Conservation (phyloP, 371 early-diverging fungal species). For the Mucor indicus region DNA sequence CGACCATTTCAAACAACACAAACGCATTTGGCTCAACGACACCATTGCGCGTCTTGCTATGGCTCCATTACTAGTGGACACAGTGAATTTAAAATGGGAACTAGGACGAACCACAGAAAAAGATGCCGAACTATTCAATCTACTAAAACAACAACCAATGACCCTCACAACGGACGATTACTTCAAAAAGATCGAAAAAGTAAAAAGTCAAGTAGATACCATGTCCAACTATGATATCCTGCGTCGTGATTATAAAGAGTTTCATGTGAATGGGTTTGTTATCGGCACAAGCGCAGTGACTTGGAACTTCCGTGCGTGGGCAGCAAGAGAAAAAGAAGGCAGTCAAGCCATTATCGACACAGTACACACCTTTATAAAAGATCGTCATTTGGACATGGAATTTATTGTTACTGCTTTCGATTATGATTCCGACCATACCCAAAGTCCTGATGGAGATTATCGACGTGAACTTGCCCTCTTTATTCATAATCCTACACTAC, state of each 20-base stretch:
- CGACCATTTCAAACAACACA: conserved; percentile 24
- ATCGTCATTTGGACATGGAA: conserved; percentile 50
- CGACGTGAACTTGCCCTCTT: conserved; percentile 61
- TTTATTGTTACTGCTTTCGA: conserved; percentile 64
- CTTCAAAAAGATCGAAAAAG: conserved; percentile 50
- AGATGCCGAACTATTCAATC: conserved; percentile 49
- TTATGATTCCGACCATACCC: conserved; percentile 14
- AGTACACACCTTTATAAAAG: conserved; percentile 29
- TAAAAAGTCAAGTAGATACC: conserved; percentile 51
- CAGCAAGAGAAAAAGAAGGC: conserved; percentile 31
- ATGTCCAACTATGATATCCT: conserved; percentile 58
- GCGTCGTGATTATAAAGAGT: conserved; percentile 81
- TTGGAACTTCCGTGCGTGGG: conserved; percentile 57
- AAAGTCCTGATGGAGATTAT: conserved; percentile 38
- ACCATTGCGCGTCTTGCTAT: conserved; percentile 45
- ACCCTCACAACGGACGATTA: conserved; percentile 9
- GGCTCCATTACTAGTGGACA: conserved; percentile 72
- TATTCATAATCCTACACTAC: conserved; percentile 24
- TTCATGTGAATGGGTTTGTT: conserved; percentile 33
- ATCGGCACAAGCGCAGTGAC: conserved; percentile 67
- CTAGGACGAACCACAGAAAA: conserved; percentile 49
- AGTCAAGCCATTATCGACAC: conserved; percentile 15
- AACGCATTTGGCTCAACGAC: background rate
- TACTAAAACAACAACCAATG: conserved; percentile 6
- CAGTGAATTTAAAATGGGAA: conserved; percentile 56